Evolutionary conservation across 2,329 filamentous ascomycete species (phyloP).

Genomic region (Penicillium glabrum): DNA sequence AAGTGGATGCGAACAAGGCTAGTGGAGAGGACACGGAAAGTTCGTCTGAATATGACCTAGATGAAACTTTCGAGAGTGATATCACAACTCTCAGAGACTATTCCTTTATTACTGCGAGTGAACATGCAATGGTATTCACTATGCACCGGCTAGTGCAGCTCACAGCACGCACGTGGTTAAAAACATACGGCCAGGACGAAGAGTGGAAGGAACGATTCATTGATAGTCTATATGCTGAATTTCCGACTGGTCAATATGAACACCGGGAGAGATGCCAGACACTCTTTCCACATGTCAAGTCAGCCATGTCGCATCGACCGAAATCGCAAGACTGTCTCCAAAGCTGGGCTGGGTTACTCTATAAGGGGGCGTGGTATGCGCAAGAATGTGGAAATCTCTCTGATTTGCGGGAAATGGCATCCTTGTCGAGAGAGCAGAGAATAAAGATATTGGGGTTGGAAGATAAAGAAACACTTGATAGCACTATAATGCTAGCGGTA

Average conservation of each 20-base stretch:
- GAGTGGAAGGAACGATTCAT: no score
- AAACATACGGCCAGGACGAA: conserved; percentile 16
- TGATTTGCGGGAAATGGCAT: neutral
- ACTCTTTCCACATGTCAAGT: no score
- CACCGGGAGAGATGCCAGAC: no score
- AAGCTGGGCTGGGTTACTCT: no score
- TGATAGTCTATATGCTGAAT: no score
- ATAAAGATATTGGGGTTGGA: neutral
- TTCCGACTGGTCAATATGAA: no score
- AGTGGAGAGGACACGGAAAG: neutral
- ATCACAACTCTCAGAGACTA: conserved; percentile 19
- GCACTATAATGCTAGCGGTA: neutral
- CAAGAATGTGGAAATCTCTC: no score
- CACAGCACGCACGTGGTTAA: conserved; percentile 26
- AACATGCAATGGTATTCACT: conserved; percentile 12
- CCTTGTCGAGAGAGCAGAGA: neutral
- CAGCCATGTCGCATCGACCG: no score
- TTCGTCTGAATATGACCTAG: neutral
- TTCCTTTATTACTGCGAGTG: conserved; percentile 17
- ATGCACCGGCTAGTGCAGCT: conserved; percentile 32
- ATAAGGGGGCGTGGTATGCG: no score
- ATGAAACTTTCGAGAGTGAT: conserved; percentile 21
- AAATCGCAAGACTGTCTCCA: no score
- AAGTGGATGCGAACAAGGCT: no score
- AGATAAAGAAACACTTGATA: neutral